Conservation (phyloP, 169 alveolate species). For the Plasmodium berghei region DNA sequence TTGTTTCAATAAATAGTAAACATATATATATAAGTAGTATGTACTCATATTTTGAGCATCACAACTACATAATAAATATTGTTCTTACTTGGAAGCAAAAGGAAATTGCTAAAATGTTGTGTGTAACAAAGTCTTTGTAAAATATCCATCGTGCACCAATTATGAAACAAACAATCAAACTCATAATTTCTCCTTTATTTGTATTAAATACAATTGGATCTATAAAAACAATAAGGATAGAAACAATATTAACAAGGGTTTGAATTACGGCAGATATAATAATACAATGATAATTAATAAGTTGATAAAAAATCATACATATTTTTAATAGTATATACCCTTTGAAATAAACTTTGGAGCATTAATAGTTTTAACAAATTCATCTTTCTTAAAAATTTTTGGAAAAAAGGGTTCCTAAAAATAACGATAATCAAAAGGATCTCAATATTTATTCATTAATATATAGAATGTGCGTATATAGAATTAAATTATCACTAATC, state of each 20-base stretch:
- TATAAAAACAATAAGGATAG: constrained; percentile 19
- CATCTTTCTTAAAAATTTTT: constrained; percentile 60
- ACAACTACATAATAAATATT: not conserved
- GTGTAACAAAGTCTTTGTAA: constrained; percentile 68
- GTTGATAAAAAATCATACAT: not conserved
- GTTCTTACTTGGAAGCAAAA: constrained; percentile 71
- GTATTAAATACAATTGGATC: constrained; percentile 70
- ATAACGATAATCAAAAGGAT: not conserved
- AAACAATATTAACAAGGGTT: not conserved
- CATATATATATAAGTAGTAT: no score
- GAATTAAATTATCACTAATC: no score
- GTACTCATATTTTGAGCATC: no score
- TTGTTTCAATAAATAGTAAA: no score
- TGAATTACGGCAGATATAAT: not conserved
- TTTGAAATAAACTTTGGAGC: constrained; percentile 45
- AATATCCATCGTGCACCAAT: constrained; percentile 69
- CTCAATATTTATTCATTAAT: no score
- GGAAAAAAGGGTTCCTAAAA: constrained; percentile 71
- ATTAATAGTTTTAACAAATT: constrained; percentile 48
- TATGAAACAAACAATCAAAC: constrained; percentile 37
- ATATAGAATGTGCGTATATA: no score
- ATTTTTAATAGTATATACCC: constrained; percentile 30
- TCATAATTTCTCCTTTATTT: constrained; percentile 70
- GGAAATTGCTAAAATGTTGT: constrained; percentile 71
- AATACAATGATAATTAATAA: no score